phyloP scores from a whole-genome alignment of 1,139 yeast genomes.

The Trichomonascaceae sp. region DNA sequence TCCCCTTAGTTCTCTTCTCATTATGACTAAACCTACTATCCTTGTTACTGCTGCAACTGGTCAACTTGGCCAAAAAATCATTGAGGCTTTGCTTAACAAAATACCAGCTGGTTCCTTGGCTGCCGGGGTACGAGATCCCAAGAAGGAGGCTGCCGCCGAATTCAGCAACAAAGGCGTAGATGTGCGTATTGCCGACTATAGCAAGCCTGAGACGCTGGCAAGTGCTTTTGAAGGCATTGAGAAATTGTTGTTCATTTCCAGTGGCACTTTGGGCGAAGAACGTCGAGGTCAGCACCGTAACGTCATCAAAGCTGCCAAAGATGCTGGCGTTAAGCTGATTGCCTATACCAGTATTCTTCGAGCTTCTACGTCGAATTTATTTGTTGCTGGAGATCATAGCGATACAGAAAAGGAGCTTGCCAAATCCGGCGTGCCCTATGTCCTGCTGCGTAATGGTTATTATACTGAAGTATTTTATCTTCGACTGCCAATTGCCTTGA shows the following conservation, averaged over 20 bases:
- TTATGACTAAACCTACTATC: not conserved
- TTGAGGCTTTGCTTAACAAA: not conserved
- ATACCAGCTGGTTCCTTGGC: not conserved
- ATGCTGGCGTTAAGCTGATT: not conserved
- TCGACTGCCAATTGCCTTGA: not conserved
- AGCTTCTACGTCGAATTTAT: not conserved
- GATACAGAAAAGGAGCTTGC: not conserved
- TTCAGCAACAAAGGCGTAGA: not conserved
- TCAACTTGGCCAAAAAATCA: not conserved
- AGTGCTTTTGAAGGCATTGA: not conserved
- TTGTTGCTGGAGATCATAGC: not conserved
- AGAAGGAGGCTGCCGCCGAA: not conserved
- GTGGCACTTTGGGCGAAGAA: not conserved
- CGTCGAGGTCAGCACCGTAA: not conserved
- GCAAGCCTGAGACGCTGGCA: not conserved
- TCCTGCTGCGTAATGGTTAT: not conserved
- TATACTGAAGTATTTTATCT: not conserved
- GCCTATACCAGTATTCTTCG: not conserved
- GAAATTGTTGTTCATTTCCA: not conserved
- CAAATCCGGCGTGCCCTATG: not conserved
- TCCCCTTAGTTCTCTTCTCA: too few species aligned
- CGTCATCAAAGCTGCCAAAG: not conserved
- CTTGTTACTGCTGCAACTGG: not conserved
- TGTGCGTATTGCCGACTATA: not conserved
- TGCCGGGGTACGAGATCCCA: not conserved